Conservation (phyloP, 176 grass and related monocot genomes). For the Tillandsia fasciculata region DNA sequence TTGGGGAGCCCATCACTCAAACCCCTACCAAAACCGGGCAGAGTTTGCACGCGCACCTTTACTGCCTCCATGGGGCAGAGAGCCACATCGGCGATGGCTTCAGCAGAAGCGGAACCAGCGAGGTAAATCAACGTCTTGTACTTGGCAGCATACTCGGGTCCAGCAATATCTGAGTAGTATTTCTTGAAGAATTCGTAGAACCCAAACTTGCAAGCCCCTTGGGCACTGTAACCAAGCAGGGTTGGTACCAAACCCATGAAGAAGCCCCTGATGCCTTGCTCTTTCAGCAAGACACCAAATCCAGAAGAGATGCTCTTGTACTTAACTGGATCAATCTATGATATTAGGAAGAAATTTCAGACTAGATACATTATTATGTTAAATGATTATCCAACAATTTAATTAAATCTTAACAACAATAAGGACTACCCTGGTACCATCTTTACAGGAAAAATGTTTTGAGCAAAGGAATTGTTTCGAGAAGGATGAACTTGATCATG, state of each 20-base stretch:
- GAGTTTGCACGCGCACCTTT: constrained; percentile 70
- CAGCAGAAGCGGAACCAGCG: constrained; percentile 61
- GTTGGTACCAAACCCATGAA: constrained; percentile 73
- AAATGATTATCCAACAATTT: neutral
- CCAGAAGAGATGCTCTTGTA: constrained; percentile 73
- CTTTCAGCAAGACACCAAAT: constrained; percentile 62
- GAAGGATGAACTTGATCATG: too few relatives aligned
- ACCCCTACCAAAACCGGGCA: constrained; percentile 57
- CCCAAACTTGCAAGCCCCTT: constrained; percentile 60
- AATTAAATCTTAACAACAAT: neutral
- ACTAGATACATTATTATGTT: neutral
- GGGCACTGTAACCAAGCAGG: constrained; percentile 56
- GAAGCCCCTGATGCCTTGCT: constrained; percentile 60
- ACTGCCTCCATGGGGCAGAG: constrained; percentile 87
- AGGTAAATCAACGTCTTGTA: constrained; percentile 83
- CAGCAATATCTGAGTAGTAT: constrained; percentile 58
- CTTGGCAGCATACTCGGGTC: constrained; percentile 51
- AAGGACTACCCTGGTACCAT: neutral
- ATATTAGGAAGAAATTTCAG: constrained; percentile 1
- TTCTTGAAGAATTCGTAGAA: constrained; percentile 84
- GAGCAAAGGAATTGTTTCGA: too few relatives aligned
- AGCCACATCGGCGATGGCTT: constrained; percentile 57
- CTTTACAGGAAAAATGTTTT: too few relatives aligned
- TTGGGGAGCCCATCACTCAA: constrained; percentile 66
- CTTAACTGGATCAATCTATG: constrained; percentile 59